Percentiles rank a stretch among this genome's conserved stretches.
Conservation (phyloP, 73 alveolate species). For the Paramecium tetraurelia region DNA sequence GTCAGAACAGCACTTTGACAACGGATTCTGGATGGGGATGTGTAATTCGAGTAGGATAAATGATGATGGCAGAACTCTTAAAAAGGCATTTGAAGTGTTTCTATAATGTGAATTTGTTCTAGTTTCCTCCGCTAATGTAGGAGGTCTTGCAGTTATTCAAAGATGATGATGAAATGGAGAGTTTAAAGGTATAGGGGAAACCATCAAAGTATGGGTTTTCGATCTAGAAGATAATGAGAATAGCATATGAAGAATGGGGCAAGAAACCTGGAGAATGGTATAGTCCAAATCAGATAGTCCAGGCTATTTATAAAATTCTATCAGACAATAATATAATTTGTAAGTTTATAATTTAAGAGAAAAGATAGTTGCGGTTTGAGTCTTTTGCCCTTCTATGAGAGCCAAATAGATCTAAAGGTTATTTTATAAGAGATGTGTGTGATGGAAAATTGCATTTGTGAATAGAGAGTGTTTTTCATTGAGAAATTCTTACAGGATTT, state of each 20-base stretch:
- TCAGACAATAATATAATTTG: not conserved
- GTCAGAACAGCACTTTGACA: not conserved
- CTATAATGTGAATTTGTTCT: not conserved
- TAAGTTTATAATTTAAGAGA: not conserved
- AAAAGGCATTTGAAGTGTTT: conserved; percentile 46
- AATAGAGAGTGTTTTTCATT: not conserved
- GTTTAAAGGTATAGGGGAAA: not conserved
- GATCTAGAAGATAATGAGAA: not conserved
- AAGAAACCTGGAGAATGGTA: conserved; percentile 49
- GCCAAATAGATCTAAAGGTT: not conserved
- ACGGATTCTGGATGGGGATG: conserved; percentile 85
- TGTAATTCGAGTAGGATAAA: conserved; percentile 72
- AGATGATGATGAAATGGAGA: not conserved
- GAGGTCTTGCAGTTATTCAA: not conserved
- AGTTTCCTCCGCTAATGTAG: not conserved
- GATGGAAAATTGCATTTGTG: not conserved
- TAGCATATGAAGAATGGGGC: not conserved
- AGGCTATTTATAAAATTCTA: not conserved
- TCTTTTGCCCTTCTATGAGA: not conserved
- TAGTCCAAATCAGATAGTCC: conserved; percentile 32
- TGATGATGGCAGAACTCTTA: conserved; percentile 69
- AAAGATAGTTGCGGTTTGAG: not conserved
- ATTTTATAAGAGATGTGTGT: not conserved
- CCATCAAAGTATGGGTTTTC: not conserved
- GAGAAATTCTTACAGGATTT: not conserved